These are phyloP conservation scores for Ilex asprella DNA, from an alignment of 257 asterid genomes.

Conservation along the genomic window DNA sequence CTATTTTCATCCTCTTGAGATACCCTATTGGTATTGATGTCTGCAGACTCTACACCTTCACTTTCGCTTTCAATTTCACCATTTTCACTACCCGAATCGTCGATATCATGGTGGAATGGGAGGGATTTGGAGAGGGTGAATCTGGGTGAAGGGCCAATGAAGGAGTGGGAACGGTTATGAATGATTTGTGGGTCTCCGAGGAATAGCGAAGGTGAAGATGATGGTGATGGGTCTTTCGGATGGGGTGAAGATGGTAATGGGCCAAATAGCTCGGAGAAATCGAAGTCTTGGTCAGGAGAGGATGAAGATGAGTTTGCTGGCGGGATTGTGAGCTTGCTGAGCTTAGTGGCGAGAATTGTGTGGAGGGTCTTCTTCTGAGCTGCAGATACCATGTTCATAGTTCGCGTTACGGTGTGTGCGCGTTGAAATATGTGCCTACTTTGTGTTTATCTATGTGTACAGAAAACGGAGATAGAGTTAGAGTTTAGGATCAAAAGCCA, in stretches of 20 bases:
- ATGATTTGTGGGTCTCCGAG: slow-evolving; percentile 67
- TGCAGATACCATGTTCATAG: slow-evolving; percentile 18
- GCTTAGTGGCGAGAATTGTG: slow-evolving; percentile 52
- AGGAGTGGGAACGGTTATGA: slow-evolving; percentile 77
- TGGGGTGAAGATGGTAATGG: slow-evolving; percentile 30
- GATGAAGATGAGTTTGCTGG: slow-evolving; percentile 27
- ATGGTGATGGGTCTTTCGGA: slow-evolving; percentile 22
- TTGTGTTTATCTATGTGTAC: too few relatives aligned
- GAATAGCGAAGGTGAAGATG: slow-evolving; percentile 42
- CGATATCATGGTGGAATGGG: slow-evolving; percentile 41
- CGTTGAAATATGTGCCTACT: not conserved
- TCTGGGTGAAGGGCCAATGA: slow-evolving; percentile 88
- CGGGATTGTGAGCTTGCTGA: slow-evolving; percentile 70
- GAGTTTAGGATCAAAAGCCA: not conserved
- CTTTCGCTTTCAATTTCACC: slow-evolving; percentile 25
- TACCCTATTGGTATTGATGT: not conserved
- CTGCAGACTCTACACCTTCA: slow-evolving; percentile 9
- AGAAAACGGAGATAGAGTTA: too few relatives aligned
- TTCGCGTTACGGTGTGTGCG: not conserved
- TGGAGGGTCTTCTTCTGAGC: slow-evolving; percentile 47
- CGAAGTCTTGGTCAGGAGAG: slow-evolving; percentile 51
- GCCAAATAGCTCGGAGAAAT: slow-evolving; percentile 74
- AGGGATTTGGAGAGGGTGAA: slow-evolving; percentile 62
- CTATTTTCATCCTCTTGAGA: slow-evolving; percentile 1
- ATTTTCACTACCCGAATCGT: slow-evolving; percentile 17